Evolutionary conservation across 2,329 filamentous ascomycete species (phyloP), one percentile per base, ranked within the genome.

Genomic region (Metarhizium humberi): DNA sequence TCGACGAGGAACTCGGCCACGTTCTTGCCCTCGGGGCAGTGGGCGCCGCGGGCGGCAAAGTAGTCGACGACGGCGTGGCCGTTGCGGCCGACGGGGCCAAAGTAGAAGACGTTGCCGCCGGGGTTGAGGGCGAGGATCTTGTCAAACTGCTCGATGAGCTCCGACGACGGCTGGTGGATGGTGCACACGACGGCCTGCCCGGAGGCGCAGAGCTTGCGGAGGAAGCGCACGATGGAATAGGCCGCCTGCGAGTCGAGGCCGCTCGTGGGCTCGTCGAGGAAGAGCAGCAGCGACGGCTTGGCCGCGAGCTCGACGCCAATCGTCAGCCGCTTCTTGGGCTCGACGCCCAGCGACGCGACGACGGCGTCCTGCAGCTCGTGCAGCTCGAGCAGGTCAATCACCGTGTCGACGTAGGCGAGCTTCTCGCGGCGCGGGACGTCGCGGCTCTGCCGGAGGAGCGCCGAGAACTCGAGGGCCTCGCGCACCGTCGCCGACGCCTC

Each of bases 311-410:
- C 78, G 2, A 79, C 76, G 10, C 73, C 78, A 46, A 80, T 79
- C 0, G 78, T 81, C 3, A 81, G 66, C 13, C 77, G 68, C 66
- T 80, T 81, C 29, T 75, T 71, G 60, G 80, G 78, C 62, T 84
- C 81, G 20, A 78, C 75, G 52, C 81, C 82, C 5, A 85, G 71
- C 6, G 82, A 83, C 42, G 74, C 73, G 11, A 82, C 81, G 1
- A 77, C 77, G 4, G 84, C 84, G 29, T 83, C 80, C 8, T 83
- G 81, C 30, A 87, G 78, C 4, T 79, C 75, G 42, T 79, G 72
- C 73, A 88, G 81, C 62, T 88, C 85, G 1, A 88, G 71, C 0
- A 88, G 70, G 50, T 82, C 75, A 36, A 86, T 82, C 53, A 88
- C 79, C 29, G 77, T 81, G 62, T 87, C 82, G 51, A 81, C 82